phyloP scores from a whole-genome alignment of 2,329 filamentous ascomycete species.

The Aspergillus bombycis region DNA sequence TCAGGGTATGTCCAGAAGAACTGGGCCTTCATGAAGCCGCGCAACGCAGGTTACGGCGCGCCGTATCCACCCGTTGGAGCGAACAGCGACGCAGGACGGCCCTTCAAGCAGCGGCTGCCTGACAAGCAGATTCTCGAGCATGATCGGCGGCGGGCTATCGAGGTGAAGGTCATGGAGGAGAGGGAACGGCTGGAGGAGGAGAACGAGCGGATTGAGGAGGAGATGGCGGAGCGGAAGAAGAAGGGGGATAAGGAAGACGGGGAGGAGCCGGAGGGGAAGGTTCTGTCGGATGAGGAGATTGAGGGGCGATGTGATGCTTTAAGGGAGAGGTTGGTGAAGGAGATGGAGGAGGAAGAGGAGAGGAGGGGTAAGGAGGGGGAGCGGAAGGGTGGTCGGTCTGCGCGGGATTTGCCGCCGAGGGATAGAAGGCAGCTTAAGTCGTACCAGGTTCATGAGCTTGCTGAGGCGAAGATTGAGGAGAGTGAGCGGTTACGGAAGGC shows the following conservation, averaged over 20 bases:
- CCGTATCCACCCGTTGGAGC: constrained; percentile 65
- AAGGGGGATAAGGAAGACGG: constrained; percentile 55
- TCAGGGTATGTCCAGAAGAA: constrained; percentile 98
- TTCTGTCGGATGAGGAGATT: constrained; percentile 80
- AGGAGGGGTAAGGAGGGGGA: constrained; percentile 18
- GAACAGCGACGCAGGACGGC: constrained; percentile 58
- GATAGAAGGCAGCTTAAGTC: constrained; percentile 68
- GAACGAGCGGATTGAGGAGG: constrained; percentile 65
- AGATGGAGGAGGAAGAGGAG: constrained; percentile 55
- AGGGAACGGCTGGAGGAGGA: constrained; percentile 91
- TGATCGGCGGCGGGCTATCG: constrained; percentile 85
- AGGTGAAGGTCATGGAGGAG: constrained; percentile 90
- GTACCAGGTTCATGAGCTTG: constrained; percentile 95
- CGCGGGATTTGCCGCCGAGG: constrained; percentile 24
- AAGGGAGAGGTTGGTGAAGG: constrained; percentile 63
- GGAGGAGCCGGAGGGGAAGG: constrained; percentile 37
- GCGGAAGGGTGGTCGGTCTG: constrained; percentile 16
- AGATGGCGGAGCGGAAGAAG: constrained; percentile 67
- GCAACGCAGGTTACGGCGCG: constrained; percentile 67
- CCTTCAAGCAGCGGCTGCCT: constrained; percentile 77
- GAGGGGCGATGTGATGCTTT: constrained; percentile 72
- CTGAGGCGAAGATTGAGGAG: constrained; percentile 94
- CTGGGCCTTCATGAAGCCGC: constrained; percentile 81
- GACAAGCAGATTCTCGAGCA: constrained; percentile 94
- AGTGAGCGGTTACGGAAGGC: constrained; percentile 85